These are phyloP conservation scores for Mallotus nudiflorus DNA, from an alignment of 345 rosid species.

Conservation along the genomic window DNA sequence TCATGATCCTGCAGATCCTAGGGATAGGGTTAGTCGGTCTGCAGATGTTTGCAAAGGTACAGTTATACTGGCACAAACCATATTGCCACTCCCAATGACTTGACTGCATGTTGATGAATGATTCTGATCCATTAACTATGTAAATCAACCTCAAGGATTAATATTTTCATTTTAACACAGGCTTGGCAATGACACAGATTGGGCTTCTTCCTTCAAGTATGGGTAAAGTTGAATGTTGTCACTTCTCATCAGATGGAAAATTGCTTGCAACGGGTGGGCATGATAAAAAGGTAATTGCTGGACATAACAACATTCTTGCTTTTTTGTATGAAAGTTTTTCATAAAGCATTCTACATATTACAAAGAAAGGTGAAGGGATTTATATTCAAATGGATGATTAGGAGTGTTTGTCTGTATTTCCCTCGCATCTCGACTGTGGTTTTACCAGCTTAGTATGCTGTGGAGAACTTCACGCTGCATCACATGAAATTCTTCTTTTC, in stretches of 20 bases:
- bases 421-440: neutral
- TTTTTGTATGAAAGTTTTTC: neutral
- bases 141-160: constrained; percentile 1
- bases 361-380: neutral
- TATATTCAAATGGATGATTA: neutral
- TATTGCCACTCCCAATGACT: neutral
- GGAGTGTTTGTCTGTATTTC: neutral
- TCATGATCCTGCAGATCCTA: constrained; percentile 49
- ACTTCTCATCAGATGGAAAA: constrained; percentile 73
- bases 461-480: constrained; percentile 6
- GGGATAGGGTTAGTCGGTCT: constrained; percentile 37
- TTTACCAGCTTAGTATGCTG: neutral
- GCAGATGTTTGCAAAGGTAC: constrained; percentile 53
- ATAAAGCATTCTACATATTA: neutral
- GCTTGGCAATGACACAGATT: constrained; percentile 49
- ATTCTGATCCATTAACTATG: neutral
- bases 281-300: constrained; percentile 50
- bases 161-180: constrained; percentile 26
- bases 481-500: neutral
- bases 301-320: neutral
- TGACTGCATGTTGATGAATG: neutral
- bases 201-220: constrained; percentile 41
- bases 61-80: neutral
- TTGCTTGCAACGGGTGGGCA: constrained; percentile 70
- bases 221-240: constrained; percentile 55